Evolutionary conservation across 306 rosid species (phyloP), one percentile per base, ranked within the genome.

Genomic region (Luffa acutangula): DNA sequence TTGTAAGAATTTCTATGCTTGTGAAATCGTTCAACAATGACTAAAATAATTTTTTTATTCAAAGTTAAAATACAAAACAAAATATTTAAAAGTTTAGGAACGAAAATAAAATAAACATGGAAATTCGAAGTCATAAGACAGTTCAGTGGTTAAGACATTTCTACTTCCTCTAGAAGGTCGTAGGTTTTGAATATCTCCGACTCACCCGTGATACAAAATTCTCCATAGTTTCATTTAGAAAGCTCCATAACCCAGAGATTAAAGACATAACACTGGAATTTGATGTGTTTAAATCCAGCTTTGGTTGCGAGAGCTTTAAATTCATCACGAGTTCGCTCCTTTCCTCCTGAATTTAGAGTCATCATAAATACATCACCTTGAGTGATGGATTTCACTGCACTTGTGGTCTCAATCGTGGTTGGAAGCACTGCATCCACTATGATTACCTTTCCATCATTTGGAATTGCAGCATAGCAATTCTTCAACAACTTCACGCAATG

Each of bases 161-260:
- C 31, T 25, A 25, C 31, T 25, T 25, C 31, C 31, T 25, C 31
- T 25, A 0, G 31, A 25, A 25, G 31, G 31, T 25, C 31, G 31
- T 25, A 25, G 31, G 31, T 25, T 25, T 25, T 25, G 31, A 25
- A 25, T 25, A 25, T 25, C 31, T 25, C 31, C 31, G 31, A 25
- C 31, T 1, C n/a, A n/a, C n/a, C n/a, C n/a, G n/a, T n/a, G 31
- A 25, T 25, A 25, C 31, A 25, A 25, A 25, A 25, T 25, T 25
- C 31, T 25, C 31, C 31, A 0, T 25, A 13, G 18, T 59, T 60
- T 60, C 78, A 73, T 84, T 91, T 91, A 21, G 81, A 84, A 78
- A 91, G 87, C 80, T 88, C 92, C 85, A 91, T 88, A 37, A 89
- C 54, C 88, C 89, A 87, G 5, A 77, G 73, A 64, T 80, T 82